Base-by-base conservation (phyloP, 176 grass and related monocot genomes). In the Tillandsia fasciculata region DNA sequence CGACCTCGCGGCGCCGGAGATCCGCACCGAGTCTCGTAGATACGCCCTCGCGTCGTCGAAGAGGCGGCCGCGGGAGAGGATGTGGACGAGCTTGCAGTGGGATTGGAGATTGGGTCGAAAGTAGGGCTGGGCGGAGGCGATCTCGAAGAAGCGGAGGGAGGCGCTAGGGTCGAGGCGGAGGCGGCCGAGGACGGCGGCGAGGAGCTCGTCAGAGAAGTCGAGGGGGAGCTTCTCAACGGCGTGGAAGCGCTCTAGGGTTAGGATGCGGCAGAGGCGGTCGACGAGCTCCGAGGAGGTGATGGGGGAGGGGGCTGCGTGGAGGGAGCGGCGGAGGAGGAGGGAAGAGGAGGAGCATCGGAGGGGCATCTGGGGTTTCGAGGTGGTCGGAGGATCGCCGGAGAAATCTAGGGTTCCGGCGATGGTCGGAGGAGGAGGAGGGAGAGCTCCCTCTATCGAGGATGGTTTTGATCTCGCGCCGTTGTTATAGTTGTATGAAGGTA, bases 81-180 rank as follows among this genome's bases (percentile, higher is more conserved):
- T 91, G 65, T 91, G 92, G 14, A 96, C 47, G 26, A 96, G 69
- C 68, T 88, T 85, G 52, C 88, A 90, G 67, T 96, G 84, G 2
- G 92, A 85, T 53, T 78, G 63, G 12, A 70, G 65, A 1, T 84
- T 80, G 1, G 86, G 88, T 28, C 70, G 76, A 12, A 33, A 91
- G 65, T 50, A 77, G 20, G 68, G 74, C 53, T 69, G 65, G 51
- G 18, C 69, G 22, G 76, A 74, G 22, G 83, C 80, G 48, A 89
- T 75, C 65, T 74, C 77, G 54, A 96, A 96, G 81, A 91, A 65
- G 1, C 79, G 74, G 42, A 89, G 42, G 2, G 82, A 90, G 8
- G 92, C 75, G 22, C 71, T 15, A 48, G 92, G 73, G 75, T 96
- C 76, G 63, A 88, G 80, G 56, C 88, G 85, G 76, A 96, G 88